Evolutionary conservation across 257 asterid genomes (phyloP).

Genomic region (Nicotiana obtusifolia): DNA sequence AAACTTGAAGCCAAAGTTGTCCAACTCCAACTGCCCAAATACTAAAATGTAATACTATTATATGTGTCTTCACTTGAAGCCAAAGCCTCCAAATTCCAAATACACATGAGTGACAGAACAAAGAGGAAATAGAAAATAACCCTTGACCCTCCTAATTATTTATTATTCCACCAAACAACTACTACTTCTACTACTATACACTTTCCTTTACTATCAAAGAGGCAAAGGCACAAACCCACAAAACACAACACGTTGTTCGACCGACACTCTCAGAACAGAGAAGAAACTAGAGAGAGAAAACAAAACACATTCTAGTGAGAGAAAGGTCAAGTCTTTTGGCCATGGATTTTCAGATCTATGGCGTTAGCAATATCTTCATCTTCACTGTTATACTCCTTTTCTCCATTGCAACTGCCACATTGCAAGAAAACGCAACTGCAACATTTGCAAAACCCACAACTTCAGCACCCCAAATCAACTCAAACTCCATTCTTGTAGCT

Average conservation of each 20-base stretch:
- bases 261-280: background rate
- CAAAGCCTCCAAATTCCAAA: slow-evolving; percentile 8
- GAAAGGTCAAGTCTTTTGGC: slow-evolving; percentile 16
- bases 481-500: slow-evolving; percentile 86
- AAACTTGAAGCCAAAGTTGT: background rate
- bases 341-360: slow-evolving; percentile 85
- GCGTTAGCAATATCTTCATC: slow-evolving; percentile 24
- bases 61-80: background rate
- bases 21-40: background rate
- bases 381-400: background rate
- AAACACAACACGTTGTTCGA: background rate
- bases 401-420: slow-evolving; percentile 24
- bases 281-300: slow-evolving; percentile 4
- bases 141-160: slow-evolving; percentile 18
- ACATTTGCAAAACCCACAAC: background rate
- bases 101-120: slow-evolving; percentile 4
- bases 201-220: background rate
- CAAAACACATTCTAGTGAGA: background rate
- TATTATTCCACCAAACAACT: slow-evolving; percentile 56
- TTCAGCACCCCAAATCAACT: slow-evolving; percentile 42
- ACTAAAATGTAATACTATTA: background rate
- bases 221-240: too few species aligned
- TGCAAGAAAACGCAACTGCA: slow-evolving; percentile 36
- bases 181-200: background rate
- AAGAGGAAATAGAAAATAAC: background rate